Evolutionary conservation across 2,329 filamentous ascomycete genomes (phyloP).

Genomic region (Monosporascus sp.): DNA sequence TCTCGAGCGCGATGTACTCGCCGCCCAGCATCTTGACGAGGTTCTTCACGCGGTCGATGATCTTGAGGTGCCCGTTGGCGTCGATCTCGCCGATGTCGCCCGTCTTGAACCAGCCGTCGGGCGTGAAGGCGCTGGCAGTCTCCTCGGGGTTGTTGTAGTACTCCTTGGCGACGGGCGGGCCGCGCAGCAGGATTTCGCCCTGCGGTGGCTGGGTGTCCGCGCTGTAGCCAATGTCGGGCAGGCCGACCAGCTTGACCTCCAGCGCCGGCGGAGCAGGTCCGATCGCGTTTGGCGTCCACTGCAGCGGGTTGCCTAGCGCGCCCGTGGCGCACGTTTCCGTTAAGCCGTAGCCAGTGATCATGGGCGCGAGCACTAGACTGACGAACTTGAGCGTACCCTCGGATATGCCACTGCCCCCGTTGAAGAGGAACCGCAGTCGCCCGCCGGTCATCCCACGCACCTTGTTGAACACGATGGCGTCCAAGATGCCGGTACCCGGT

Average conservation of each 20-base stretch:
- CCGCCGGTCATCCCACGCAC: constrained; percentile 88
- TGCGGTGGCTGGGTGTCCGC: constrained; percentile 72
- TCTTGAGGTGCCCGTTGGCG: constrained; percentile 68
- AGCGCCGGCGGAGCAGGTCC: constrained; percentile 73
- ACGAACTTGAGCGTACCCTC: constrained; percentile 86
- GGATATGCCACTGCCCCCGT: constrained; percentile 86
- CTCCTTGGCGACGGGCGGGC: constrained; percentile 64
- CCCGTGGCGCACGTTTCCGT: constrained; percentile 89
- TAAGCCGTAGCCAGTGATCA: constrained; percentile 90
- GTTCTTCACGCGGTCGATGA: constrained; percentile 98
- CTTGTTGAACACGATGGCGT: constrained; percentile 84
- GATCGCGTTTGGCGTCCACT: constrained; percentile 73
- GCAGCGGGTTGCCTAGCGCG: constrained; percentile 74
- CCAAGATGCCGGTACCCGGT: constrained; percentile 65
- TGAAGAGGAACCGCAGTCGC: constrained; percentile 82
- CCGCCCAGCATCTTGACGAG: constrained; percentile 92
- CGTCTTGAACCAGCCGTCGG: constrained; percentile 95
- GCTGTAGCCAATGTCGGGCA: constrained; percentile 81
- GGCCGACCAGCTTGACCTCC: constrained; percentile 89
- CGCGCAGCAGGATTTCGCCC: constrained; percentile 88
- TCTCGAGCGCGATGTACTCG: constrained; percentile 96
- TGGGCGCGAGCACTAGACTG: constrained; percentile 85
- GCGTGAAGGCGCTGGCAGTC: constrained; percentile 69
- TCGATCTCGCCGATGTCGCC: constrained; percentile 94
- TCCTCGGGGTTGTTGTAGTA: constrained; percentile 87